These are phyloP conservation scores for Pseudoperonospora humuli DNA, from an alignment of 352 stramenopile genomes.

Conservation along the genomic window DNA sequence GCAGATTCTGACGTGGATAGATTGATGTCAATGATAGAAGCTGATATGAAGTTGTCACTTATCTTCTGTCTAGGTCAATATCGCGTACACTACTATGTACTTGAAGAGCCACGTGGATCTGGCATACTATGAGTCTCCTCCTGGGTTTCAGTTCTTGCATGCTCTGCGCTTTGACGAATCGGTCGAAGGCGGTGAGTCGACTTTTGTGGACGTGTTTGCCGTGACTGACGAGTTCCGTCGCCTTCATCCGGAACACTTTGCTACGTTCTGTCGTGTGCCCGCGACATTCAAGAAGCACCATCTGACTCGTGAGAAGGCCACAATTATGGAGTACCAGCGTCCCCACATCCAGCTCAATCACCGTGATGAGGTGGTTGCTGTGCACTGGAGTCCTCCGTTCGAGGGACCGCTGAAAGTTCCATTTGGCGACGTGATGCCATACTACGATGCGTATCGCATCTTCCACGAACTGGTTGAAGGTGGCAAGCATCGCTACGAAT, in stretches of 20 bases:
- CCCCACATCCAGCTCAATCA: slow-evolving; percentile 90
- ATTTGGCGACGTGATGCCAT: slow-evolving; percentile 59
- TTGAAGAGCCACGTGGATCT: slow-evolving; percentile 93
- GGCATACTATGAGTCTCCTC: slow-evolving; percentile 95
- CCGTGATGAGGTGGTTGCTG: slow-evolving; percentile 72
- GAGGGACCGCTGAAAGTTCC: slow-evolving; percentile 87
- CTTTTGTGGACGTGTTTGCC: slow-evolving; percentile 80
- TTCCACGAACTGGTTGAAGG: slow-evolving; percentile 79
- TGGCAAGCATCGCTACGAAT: slow-evolving; percentile 61
- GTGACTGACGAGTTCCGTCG: slow-evolving; percentile 61
- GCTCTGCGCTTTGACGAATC: slow-evolving; percentile 83
- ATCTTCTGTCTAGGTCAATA: slow-evolving; percentile 74
- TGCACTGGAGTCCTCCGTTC: slow-evolving; percentile 93
- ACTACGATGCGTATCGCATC: slow-evolving; percentile 78
- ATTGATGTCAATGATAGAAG: not conserved
- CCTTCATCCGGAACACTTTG: slow-evolving; percentile 59
- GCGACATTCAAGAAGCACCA: slow-evolving; percentile 93
- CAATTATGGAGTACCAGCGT: slow-evolving; percentile 91
- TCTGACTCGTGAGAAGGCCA: slow-evolving; percentile 80
- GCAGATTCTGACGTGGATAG: slow-evolving; percentile 2
- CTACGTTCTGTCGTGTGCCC: slow-evolving; percentile 72
- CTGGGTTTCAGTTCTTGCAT: slow-evolving; percentile 92
- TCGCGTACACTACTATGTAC: slow-evolving; percentile 89
- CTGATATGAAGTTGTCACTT: not conserved
- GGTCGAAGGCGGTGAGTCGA: slow-evolving; percentile 78